phyloP scores from a whole-genome alignment of 257 asterid species.

The Catharanthus roseus region DNA sequence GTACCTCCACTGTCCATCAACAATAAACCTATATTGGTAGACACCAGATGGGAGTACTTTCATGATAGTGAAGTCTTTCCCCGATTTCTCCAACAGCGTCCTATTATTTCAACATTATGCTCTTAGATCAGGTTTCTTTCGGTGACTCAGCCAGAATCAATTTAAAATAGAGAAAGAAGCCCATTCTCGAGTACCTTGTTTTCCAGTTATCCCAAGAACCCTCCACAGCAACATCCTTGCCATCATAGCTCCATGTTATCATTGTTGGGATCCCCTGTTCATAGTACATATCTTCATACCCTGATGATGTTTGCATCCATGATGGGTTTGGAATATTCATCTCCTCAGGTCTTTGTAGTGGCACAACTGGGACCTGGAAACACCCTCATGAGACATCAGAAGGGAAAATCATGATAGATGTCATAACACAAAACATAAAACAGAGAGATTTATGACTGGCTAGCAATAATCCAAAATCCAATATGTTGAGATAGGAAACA shows the following conservation, averaged over 20 bases:
- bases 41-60: conserved; percentile 94
- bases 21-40: conserved; percentile 81
- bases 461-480: neutral
- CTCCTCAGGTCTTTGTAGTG: conserved; percentile 91
- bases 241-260: conserved; percentile 87
- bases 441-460: neutral
- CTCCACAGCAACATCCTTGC: conserved; percentile 81
- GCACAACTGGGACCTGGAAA: conserved; percentile 82
- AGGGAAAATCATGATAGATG: neutral
- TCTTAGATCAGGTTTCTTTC: conserved; percentile 16
- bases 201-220: conserved; percentile 99
- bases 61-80: conserved; percentile 97
- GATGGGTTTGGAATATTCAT: conserved; percentile 70
- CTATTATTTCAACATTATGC: conserved; percentile 33
- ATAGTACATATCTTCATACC: conserved; percentile 46
- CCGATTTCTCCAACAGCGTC: conserved; percentile 82
- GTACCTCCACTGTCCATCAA: conserved; percentile 89
- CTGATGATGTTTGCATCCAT: conserved; percentile 79
- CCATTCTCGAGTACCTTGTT: conserved; percentile 47
- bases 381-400: conserved; percentile 14
- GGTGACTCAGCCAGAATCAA: conserved; percentile 1
- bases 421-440: neutral
- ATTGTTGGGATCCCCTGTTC: conserved; percentile 91
- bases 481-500: neutral
- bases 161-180: neutral